Base-by-base conservation (phyloP, 2,329 filamentous ascomycete genomes). In the Lecanoromycetidae sp. region DNA sequence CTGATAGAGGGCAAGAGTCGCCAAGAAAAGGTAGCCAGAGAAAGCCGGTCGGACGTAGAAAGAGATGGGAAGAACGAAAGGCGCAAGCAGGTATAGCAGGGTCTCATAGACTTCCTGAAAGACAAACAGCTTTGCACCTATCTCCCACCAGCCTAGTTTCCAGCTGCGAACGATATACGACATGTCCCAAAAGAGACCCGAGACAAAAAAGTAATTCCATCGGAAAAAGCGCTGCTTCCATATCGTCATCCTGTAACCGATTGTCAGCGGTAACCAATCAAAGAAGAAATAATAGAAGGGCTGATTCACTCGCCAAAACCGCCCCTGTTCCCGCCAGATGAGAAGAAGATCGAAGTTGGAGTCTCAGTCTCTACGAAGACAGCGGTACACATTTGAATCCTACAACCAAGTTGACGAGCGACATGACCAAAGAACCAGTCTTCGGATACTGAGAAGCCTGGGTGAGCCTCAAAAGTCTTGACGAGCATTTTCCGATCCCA, bases 401-500 rank as follows among this genome's bases (percentile, higher is more conserved):
- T 60, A 5, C 62, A 67, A 5, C 71, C 69, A 13, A 69, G 57
- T 22, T 64, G 57, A 12, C 70, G 62, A 32, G 67, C 66, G 5
- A 66, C 66, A 55, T 72, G 67, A 1, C 71, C 71, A 32, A 74
- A 70, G 57, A 71, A 74, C 71, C 71, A 74, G 54, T 74, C 70
- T 42, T 74, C 70, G 0, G 66, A 70, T 7, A 73, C 66, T 1
- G 61, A 66, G 54, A 71, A 74, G 0, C 71, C 71, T 0, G 71
- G 70, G 50, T 74, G 71, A 26, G 69, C 61, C 46, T 68, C 58
- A 54, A 73, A 71, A 1, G 65, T 67, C 26, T 65, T 57, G 41
- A 68, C 63, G 7, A 72, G 58, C 32, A 71, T 66, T n/a, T 67
- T 56, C 1, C 66, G 61, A 46, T 72, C 65, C 70, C 65, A 74